Evolutionary conservation across 2,329 filamentous ascomycete genomes (phyloP).

Genomic region (Pestalotiopsis sp.): DNA sequence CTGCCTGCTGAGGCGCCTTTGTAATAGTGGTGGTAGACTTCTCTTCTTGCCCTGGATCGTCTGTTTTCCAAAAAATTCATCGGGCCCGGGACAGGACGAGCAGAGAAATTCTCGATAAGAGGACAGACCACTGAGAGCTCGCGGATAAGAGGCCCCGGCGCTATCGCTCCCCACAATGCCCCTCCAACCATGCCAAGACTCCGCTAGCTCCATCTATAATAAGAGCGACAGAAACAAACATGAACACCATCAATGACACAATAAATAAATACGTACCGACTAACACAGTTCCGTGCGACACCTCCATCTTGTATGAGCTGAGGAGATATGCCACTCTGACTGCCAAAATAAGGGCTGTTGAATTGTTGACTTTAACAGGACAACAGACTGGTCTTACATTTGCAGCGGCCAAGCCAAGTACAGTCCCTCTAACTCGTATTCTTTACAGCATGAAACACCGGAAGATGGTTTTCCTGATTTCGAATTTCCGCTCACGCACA

Average conservation of each 20-base stretch:
- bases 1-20: slow-evolving; percentile 2
- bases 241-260: not conserved
- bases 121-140: slow-evolving; percentile 19
- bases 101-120: slow-evolving; percentile 25
- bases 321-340: no score
- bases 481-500: not conserved
- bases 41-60: not conserved
- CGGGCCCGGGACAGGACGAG: slow-evolving; percentile 26
- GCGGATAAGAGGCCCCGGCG: slow-evolving; percentile 17
- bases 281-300: not conserved
- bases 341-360: no score
- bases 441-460: not conserved
- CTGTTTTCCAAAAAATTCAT: slow-evolving; percentile 24
- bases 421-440: not conserved
- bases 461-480: not conserved
- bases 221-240: not conserved
- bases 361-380: no score
- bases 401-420: not conserved
- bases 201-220: not conserved
- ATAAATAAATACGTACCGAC: not conserved
- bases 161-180: not conserved
- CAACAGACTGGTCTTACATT: not conserved
- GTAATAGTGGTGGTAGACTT: slow-evolving; percentile 20
- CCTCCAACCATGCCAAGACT: not conserved
- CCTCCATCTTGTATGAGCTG: no score